Evolutionary conservation across 306 rosid genomes (phyloP), one percentile per base, ranked within the genome.

Genomic region (Erythrophleum fordii): DNA sequence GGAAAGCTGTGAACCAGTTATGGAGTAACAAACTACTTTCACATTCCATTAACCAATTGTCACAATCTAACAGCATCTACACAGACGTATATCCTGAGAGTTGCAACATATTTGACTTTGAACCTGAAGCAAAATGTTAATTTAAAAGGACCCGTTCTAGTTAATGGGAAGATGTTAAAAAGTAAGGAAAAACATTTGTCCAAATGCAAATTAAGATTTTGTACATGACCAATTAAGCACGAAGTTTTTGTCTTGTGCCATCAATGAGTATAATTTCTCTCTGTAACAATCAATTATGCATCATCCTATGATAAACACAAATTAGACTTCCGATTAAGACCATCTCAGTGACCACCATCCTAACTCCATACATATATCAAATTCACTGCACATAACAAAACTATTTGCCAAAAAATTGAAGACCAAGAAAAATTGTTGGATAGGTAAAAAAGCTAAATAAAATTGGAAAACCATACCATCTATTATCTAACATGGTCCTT

Each of bases 11-110:
- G 52, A 69, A 44, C 34, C 12, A 12, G 23, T 23, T 26, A 26
- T 25, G 74, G 74, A 25, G 37, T 22, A 42, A 64, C 5, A 6
- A 69, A 68, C 74, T 59, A 60, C 56, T 77, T 78, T 73, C 31
- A 42, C 64, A 42, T 56, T 44, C 78, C 42, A 74, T 68, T 26
- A 13, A 65, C 28, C 73, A 66, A 76, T 69, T 42, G 17, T 20
- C 51, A 20, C 29, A 41, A 41, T 41, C 31, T 20, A 5, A 67
- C 51, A 65, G 42, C 66, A 71, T 28, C 31, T 58, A 3, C 6
- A 16, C 48, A 39, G 59, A 59, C 10, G 22, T 46, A 77, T 9
- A 46, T 53, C 79, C 69, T 25, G 46, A 64, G 59, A 64, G 71
- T 60, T 70, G 25, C 45, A 62, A 16, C 35, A 48, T 14, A 8